Base-by-base conservation (phyloP, 75 land plant genomes). In the Selaginella moellendorffii region DNA sequence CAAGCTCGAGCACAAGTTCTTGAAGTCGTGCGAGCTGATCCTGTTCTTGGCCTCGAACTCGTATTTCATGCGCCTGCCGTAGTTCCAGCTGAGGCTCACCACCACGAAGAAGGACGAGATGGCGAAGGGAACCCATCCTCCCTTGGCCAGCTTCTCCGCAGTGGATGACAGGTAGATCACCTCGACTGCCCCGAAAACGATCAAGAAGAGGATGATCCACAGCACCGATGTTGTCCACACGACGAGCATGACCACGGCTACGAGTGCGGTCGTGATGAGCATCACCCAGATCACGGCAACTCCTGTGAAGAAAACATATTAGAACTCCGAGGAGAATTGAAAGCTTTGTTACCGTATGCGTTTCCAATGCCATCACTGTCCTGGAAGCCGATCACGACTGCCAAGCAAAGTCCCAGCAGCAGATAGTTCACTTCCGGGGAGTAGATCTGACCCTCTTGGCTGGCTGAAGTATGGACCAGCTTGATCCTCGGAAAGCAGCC, bases 41-140 rank as follows among this genome's bases (percentile, higher is more conserved):
- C 74, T 80, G 69, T 79, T 77, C 1, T 63, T 63, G 64, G 68
- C 53, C 53, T 86, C 90, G 54, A 70, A 82, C 17, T 71, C 79
- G 1, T 69, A 51, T 64, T 77, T 82, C 46, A 67, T 78, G 19
- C 68, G 64, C 31, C 78, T 75, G 36, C 90, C 85, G 46, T 82
- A 77, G 19, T 65, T 76, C 90, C 90, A 82, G 23, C 73, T 69
- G 25, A 76, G 72, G 75, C 76, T 80, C 1, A 86, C 69, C 14
- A 72, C 54, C 1, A 79, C 69, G 28, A 86, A 73, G 36, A 80
- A 21, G 0, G 70, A 9, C 1, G 83, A 78, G 2, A 86, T 72
- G 29, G 80, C 83, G 54, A 86, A 79, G 23, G 90, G 90, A 30
- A 86, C 65, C 85, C 90, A 86, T 52, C 90, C 90, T 17, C 85